A percentile compares a stretch with the other conserved stretches of the same genome.
Evolutionary conservation across 257 asterid genomes (phyloP).

Genomic region (Gentiana dahurica): DNA sequence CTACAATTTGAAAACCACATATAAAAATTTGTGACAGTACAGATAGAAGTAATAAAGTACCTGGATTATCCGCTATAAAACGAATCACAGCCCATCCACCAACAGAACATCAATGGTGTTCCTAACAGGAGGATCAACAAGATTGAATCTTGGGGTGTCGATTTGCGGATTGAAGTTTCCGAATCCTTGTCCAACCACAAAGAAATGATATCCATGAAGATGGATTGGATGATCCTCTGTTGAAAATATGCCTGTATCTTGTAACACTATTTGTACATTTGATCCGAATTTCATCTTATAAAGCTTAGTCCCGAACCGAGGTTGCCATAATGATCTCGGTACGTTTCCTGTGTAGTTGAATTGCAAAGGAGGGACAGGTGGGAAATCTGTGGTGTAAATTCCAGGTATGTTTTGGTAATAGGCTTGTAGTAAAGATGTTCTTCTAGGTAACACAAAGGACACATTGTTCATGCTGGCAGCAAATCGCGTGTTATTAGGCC

Average conservation of each 20-base stretch:
- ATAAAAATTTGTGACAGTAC: neutral
- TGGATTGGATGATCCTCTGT: slow-evolving; percentile 29
- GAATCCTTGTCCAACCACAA: slow-evolving; percentile 18
- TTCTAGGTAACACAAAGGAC: no score
- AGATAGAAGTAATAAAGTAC: slow-evolving; percentile 2
- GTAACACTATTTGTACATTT: slow-evolving; percentile 12
- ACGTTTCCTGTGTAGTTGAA: no score
- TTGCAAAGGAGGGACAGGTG: no score
- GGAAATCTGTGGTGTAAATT: no score
- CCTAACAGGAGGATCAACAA: slow-evolving; percentile 24
- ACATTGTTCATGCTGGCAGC: slow-evolving; percentile 1
- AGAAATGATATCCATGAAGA: slow-evolving; percentile 31
- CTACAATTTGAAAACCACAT: neutral
- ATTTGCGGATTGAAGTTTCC: slow-evolving; percentile 23
- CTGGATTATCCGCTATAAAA: slow-evolving; percentile 31
- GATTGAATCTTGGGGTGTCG: slow-evolving; percentile 22
- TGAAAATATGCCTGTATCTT: slow-evolving; percentile 21
- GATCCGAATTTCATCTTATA: no score
- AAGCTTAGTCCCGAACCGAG: no score
- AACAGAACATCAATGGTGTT: slow-evolving; percentile 22
- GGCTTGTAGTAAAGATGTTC: no score
- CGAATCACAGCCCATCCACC: slow-evolving; percentile 32
- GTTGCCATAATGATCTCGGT: no score
- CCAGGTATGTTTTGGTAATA: no score
- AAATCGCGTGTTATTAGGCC: slow-evolving; percentile 34